Percentiles rank a stretch among this genome's conserved stretches.
Evolutionary conservation across 2,329 filamentous ascomycete species (phyloP).

Genomic region (Epichloe sibirici): DNA sequence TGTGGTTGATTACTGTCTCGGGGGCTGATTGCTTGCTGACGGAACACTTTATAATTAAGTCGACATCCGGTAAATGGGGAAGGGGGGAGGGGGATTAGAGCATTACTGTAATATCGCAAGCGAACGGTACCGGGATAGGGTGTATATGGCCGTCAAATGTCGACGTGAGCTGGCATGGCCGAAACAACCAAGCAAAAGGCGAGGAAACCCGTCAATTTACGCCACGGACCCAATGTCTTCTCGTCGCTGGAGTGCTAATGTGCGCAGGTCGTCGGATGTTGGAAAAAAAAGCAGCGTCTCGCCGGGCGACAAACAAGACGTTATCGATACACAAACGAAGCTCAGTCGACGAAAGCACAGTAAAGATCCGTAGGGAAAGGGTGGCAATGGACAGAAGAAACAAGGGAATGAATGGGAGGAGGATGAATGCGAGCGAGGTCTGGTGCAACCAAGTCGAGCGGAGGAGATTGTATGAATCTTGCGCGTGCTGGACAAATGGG

Average conservation of each 20-base stretch:
- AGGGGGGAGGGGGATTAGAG: not conserved
- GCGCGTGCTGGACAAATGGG: not conserved
- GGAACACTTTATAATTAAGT: not conserved
- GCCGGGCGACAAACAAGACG: not conserved
- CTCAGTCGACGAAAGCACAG: not conserved
- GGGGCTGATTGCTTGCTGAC: not conserved
- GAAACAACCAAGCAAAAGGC: not conserved
- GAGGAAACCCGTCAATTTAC: not conserved
- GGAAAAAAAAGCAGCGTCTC: not conserved
- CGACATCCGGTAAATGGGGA: not conserved
- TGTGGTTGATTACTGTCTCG: not conserved
- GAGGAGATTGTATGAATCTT: not conserved
- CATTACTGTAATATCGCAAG: not conserved
- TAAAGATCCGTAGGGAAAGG: not conserved
- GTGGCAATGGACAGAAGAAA: not conserved
- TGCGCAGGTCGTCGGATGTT: not conserved
- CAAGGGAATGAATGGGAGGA: not conserved
- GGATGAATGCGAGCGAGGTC: not conserved
- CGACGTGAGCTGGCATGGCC: not conserved
- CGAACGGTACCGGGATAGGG: not conserved
- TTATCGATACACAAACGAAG: not conserved
- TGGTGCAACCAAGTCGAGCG: not conserved
- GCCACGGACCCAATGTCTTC: conserved; percentile 1
- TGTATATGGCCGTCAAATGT: not conserved
- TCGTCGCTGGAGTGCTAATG: not conserved